phyloP scores from a whole-genome alignment of 75 land plant species.

The Sequoia sempervirens region DNA sequence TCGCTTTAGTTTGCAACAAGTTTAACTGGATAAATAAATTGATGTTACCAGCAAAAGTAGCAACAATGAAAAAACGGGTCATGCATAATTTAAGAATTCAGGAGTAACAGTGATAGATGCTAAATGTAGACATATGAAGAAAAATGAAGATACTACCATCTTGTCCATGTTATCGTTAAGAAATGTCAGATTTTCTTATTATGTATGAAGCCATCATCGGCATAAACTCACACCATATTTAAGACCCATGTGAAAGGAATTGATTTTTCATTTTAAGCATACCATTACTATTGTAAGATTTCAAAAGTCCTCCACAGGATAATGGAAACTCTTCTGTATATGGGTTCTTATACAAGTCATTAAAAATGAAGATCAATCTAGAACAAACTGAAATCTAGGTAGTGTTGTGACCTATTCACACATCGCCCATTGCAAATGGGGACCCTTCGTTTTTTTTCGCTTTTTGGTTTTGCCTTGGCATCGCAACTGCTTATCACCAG shows the following conservation, averaged over 20 bases:
- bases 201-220: neutral
- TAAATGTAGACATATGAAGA: neutral
- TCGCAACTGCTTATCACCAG: too few relatives aligned
- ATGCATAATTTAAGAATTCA: neutral
- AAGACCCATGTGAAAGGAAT: neutral
- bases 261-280: neutral
- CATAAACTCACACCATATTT: neutral
- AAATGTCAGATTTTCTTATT: neutral
- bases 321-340: neutral
- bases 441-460: too few relatives aligned
- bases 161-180: neutral
- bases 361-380: neutral
- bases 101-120: neutral
- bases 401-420: too few relatives aligned
- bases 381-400: neutral
- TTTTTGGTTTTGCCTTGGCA: too few relatives aligned
- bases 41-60: neutral
- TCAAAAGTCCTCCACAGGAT: neutral
- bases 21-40: neutral
- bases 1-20: neutral
- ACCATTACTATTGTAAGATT: neutral
- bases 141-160: neutral
- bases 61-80: neutral
- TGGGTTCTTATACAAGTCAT: neutral
- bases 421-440: too few relatives aligned